Evolutionary conservation across 306 rosid species (phyloP).

Genomic region (Luffa aegyptiaca): DNA sequence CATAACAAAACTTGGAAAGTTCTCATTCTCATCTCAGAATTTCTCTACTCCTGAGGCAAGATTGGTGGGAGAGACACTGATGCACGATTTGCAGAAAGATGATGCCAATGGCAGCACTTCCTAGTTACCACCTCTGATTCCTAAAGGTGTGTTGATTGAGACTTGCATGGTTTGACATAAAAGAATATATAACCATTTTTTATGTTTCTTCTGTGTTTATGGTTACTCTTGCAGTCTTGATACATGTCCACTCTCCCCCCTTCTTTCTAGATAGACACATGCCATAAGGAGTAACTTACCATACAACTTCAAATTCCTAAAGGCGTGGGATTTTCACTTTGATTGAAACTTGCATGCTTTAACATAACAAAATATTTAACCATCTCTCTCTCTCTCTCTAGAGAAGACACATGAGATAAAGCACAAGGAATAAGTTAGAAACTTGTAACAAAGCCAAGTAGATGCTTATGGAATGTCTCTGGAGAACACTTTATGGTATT

Average conservation of each 20-base stretch:
- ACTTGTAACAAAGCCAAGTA: not conserved
- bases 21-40: not conserved
- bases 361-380: not conserved
- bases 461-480: not conserved
- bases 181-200: not conserved
- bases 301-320: not conserved
- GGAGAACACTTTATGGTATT: not conserved
- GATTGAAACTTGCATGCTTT: not conserved
- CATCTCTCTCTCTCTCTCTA: not conserved
- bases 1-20: not conserved
- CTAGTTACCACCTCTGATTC: not conserved
- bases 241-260: not conserved
- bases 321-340: not conserved
- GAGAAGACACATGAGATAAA: not conserved
- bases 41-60: not conserved
- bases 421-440: not conserved
- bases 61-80: not conserved
- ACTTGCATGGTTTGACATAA: not conserved
- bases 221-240: not conserved
- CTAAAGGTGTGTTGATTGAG: not conserved
- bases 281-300: not conserved
- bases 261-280: not conserved
- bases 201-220: not conserved
- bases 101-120: not conserved
- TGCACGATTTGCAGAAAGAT: not conserved